These are phyloP conservation scores for Fusarium acutatum DNA, from an alignment of 2,329 filamentous ascomycete genomes.

Conservation along the genomic window DNA sequence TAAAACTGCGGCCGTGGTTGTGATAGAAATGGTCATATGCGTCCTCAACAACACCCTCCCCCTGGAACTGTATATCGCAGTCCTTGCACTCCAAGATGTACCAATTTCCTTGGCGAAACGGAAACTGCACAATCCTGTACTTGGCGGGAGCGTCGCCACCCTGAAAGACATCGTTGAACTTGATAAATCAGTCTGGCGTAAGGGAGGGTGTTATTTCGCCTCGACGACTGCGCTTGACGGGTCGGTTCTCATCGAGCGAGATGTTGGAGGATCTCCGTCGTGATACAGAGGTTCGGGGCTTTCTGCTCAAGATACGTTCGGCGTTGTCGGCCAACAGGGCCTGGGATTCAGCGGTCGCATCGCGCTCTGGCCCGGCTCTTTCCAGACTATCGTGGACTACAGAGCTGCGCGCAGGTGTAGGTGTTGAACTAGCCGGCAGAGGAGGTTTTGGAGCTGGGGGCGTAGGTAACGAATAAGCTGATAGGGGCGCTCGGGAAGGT, in stretches of 20 bases:
- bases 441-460: not conserved
- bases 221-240: not conserved
- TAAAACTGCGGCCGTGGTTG: not conserved
- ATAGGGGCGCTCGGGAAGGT: not conserved
- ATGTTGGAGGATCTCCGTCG: not conserved
- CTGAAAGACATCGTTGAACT: not conserved
- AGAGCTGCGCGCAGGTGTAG: conserved; percentile 1
- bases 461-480: not conserved
- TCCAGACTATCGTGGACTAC: not conserved
- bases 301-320: not conserved
- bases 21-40: not conserved
- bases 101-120: not conserved
- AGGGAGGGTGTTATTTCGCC: not conserved
- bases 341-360: not conserved
- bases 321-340: not conserved
- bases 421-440: not conserved
- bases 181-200: not conserved
- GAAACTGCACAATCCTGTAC: not conserved
- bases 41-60: not conserved
- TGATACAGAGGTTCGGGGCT: not conserved
- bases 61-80: not conserved
- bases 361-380: not conserved
- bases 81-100: not conserved
- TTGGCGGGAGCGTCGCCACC: not conserved
- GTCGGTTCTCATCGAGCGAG: not conserved